Conservation (phyloP, 2,329 filamentous ascomycete species). For the Beauveria rudraprayagi region DNA sequence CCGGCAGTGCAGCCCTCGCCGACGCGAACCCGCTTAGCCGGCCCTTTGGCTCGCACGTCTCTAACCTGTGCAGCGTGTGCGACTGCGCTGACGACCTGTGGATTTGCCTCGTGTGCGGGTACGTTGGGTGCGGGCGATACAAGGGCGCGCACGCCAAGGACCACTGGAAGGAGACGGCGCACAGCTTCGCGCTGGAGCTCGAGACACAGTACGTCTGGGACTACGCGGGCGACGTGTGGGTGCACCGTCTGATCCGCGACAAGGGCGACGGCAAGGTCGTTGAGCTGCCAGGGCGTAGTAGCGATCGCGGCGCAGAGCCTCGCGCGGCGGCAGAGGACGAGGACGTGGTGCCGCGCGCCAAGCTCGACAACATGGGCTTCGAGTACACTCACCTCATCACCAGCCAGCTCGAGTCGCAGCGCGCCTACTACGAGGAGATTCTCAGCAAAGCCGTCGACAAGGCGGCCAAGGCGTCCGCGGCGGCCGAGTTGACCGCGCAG, state of each 20-base stretch:
- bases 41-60: slow-evolving; percentile 50
- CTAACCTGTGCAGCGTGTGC: slow-evolving; percentile 74
- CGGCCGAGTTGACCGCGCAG: slow-evolving; percentile 53
- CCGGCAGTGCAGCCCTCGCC: slow-evolving; percentile 21
- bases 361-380: slow-evolving; percentile 69
- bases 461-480: slow-evolving; percentile 62
- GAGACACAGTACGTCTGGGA: slow-evolving; percentile 96
- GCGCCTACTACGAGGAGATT: slow-evolving; percentile 89
- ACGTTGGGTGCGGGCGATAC: slow-evolving; percentile 88
- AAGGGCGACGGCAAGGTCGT: slow-evolving; percentile 90
- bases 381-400: slow-evolving; percentile 94
- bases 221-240: slow-evolving; percentile 91
- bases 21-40: slow-evolving; percentile 41
- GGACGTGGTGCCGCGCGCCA: slow-evolving; percentile 63
- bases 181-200: slow-evolving; percentile 89
- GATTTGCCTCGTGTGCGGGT: slow-evolving; percentile 92
- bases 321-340: slow-evolving; percentile 30
- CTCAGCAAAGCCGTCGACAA: slow-evolving; percentile 86
- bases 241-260: slow-evolving; percentile 88
- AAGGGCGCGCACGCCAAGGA: slow-evolving; percentile 89
- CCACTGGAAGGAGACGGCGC: slow-evolving; percentile 82
- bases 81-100: slow-evolving; percentile 77
- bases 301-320: slow-evolving; percentile 12
- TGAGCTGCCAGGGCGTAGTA: slow-evolving; percentile 62
- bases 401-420: slow-evolving; percentile 85